Evolutionary conservation across 1,284 basidiomycete species (phyloP), one percentile per base, ranked within the genome.

Genomic region (Polyporus tsugae): DNA sequence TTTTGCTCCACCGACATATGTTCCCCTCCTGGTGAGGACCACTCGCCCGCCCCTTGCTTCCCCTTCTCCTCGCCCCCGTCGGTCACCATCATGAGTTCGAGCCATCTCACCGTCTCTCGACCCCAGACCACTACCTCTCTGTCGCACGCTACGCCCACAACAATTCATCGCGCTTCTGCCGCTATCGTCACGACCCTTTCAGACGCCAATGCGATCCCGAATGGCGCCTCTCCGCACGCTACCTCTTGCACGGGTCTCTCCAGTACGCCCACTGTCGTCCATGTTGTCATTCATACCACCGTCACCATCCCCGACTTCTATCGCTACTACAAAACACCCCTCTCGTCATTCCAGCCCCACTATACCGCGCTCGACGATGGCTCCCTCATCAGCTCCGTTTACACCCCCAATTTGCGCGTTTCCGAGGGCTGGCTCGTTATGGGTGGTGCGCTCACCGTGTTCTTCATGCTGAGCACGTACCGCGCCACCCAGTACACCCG

Each of bases 381-480:
- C 33, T 89, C 89, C n/a, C 84, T 91, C 46, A 71, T 90, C 22
- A 82, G 88, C 10, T 76, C 83, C 2, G 81, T 85, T 10, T 84
- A 86, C 72, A 73, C 80, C 25, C 66, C 81, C 6, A 86, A 89
- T 68, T 76, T 87, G 6, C 66, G 69, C 19, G 73, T 80, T 60
- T 81, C 85, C 25, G 82, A 86, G 70, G 74, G 83, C 33, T 81
- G 81, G 71, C 77, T 91, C 13, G 74, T 89, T 61, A 77, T 88
- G 55, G 78, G 81, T 25, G 86, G 86, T 46, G 82, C 82, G 57
- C 80, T 90, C 66, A 79, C 82, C 61, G 82, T 83, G 75, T 77
- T 91, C 62, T 90, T 89, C 74, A 66, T 86, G 52, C 77, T 86
- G 65, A 91, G 88, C 73, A 82, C 87, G n/a, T 71, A 85, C 65